Evolutionary conservation across 1,284 basidiomycete species (phyloP).

Genomic region (Boletus sp.): DNA sequence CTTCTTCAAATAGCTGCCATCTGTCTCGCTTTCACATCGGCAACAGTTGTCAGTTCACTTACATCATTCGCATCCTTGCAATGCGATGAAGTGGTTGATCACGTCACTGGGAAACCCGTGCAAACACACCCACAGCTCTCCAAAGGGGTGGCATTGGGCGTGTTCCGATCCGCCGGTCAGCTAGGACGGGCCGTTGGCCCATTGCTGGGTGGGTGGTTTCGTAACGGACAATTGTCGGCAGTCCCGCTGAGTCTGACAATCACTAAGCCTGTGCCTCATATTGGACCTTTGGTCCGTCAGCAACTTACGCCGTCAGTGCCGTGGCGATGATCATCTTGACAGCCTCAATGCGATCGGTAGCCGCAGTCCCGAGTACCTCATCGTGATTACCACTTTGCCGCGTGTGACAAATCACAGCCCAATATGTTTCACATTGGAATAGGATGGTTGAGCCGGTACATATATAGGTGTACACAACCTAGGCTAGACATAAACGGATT

Average conservation of each 20-base stretch:
- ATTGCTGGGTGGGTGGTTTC: slow-evolving; percentile 59
- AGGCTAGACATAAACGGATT: slow-evolving; percentile 4
- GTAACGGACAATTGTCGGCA: background rate
- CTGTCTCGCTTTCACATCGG: slow-evolving; percentile 85
- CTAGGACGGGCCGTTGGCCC: slow-evolving; percentile 89
- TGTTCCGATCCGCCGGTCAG: slow-evolving; percentile 86
- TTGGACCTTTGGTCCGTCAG: slow-evolving; percentile 80
- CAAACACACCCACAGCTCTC: slow-evolving; percentile 64
- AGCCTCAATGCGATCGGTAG: slow-evolving; percentile 49
- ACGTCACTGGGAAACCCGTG: slow-evolving; percentile 52
- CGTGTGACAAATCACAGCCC: background rate
- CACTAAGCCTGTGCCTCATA: slow-evolving; percentile 75
- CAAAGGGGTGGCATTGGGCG: slow-evolving; percentile 82
- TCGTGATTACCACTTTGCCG: slow-evolving; percentile 9
- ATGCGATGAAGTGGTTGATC: slow-evolving; percentile 71
- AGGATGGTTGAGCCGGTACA: background rate
- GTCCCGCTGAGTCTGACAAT: slow-evolving; percentile 8
- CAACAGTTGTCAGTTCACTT: slow-evolving; percentile 87
- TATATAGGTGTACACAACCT: background rate
- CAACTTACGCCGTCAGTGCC: slow-evolving; percentile 70
- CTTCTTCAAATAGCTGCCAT: slow-evolving; percentile 75
- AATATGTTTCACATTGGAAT: slow-evolving; percentile 3
- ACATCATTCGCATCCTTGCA: slow-evolving; percentile 85
- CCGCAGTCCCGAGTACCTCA: slow-evolving; percentile 17
- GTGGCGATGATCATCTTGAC: slow-evolving; percentile 62